Evolutionary conservation across 257 asterid species (phyloP), one percentile per base, ranked within the genome.

Genomic region (Thymus mandschuricus): DNA sequence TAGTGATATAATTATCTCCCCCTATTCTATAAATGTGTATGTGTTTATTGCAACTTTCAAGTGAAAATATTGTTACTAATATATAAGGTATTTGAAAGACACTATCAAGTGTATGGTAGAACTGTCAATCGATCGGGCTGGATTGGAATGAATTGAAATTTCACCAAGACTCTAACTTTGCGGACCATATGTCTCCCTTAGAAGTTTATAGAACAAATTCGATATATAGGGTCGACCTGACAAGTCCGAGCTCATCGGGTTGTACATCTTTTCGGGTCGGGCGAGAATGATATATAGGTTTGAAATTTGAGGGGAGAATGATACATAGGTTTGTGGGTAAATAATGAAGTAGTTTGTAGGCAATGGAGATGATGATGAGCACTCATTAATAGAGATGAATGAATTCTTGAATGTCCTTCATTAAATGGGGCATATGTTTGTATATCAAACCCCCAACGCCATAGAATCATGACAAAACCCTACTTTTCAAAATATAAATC

Each of bases 351-450:
- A 81, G 52, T 71, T 70, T 41, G 72, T 66, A 54, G 81, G 77
- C 77, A 71, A 66, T 64, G 75, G 46, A 58, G 71, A 79, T 78
- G 78, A 85, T 83, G 83, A 84, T 79, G 82, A 76, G 66, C 62
- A 76, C 79, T 76, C 68, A 64, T 45, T 45, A 58, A 71, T 41
- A 44, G 72, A 76, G 62, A 46, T 78, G 72, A 78, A 68, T 79
- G 74, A 64, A 79, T 71, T 69, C 57, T 75, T 54, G 80, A 71
- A 54, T 75, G 75, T 82, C 80, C 79, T 81, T 72, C 79, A 75
- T 56, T 62, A 72, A 78, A 84, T 78, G 76, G 79, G 73, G 62
- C 68, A 75, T 83, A 79, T 79, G 75, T 75, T 75, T 77, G 81
- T 51, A 48, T 31, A 61, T 15, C 8, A n/a, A 80, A 27, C 30